Base-by-base conservation (phyloP, 768 basidiomycete genomes). In the Leccinum disarticulatum region DNA sequence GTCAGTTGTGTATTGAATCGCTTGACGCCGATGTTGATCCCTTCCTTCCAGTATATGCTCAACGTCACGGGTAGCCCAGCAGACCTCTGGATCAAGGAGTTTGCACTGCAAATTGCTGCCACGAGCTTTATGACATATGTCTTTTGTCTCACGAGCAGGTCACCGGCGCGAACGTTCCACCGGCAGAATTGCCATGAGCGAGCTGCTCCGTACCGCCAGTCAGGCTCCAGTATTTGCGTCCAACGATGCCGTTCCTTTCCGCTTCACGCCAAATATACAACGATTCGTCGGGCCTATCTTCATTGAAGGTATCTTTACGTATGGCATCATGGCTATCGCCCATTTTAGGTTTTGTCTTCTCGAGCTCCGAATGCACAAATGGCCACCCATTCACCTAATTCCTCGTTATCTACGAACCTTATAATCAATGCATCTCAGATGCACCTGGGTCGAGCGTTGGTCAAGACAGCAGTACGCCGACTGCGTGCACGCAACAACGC, bases 61-160 rank as follows among this genome's bases (percentile, higher is more conserved):
- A 84, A 83, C 35, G 88, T 90, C 25, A 96, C 98, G 92, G 77
- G 81, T 50, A 83, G 82, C 2, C 86, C 95, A 5, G 84, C 85
- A 58, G 92, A 95, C 66, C 81, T 98, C 3, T 99, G 96, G 96
- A 83, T 91, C 60, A 98, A 97, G 77, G 95, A 98, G 75, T 97
- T 98, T 74, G 88, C 95, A 9, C 73, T 90, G 43, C 95, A 98
- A 70, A 79, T 94, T 38, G 93, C 97, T 6, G 83, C 91, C 1
- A 86, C 85, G 47, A 89, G 91, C 67, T 98, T 98, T 81, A 88
- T 96, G 85, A 95, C 94, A 15, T 96, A 90, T 70, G 79, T 91
- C 30, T 83, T 97, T 65, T 90, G 85, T 64, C 80, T 98, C 33
- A 88, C 89, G 28, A 91, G 90, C 69, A 87, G 96, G 49, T 81